phyloP scores from a whole-genome alignment of 257 asterid species.

The Jacaranda mimosifolia region DNA sequence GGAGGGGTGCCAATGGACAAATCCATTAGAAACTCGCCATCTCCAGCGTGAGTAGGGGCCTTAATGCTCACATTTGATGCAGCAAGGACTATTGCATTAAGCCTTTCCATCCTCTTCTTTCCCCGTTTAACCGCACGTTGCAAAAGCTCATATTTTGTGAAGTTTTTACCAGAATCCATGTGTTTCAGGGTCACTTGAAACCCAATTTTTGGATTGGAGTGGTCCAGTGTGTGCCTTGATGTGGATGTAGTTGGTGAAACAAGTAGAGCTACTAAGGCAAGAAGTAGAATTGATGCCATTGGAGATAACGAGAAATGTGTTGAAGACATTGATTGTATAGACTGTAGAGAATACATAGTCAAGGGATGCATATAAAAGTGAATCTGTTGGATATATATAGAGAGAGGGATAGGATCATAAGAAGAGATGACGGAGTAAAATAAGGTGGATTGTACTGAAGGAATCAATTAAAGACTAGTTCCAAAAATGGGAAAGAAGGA shows the following conservation, averaged over 20 bases:
- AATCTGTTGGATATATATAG: not conserved
- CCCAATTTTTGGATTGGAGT: constrained; percentile 42
- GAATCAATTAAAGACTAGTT: constrained; percentile 15
- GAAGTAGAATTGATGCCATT: constrained; percentile 30
- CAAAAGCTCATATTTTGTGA: constrained; percentile 65
- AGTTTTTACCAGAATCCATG: constrained; percentile 66
- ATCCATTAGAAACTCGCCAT: constrained; percentile 81
- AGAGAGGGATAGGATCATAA: not conserved
- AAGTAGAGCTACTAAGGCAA: constrained; percentile 24
- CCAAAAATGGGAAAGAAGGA: not conserved
- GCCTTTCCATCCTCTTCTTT: constrained; percentile 53
- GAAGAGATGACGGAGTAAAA: not conserved
- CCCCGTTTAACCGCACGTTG: constrained; percentile 78
- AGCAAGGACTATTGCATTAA: constrained; percentile 53
- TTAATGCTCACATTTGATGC: constrained; percentile 45
- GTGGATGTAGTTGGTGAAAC: constrained; percentile 50
- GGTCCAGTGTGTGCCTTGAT: constrained; percentile 52
- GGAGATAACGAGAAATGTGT: not conserved
- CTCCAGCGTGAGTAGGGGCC: constrained; percentile 74
- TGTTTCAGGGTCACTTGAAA: constrained; percentile 62
- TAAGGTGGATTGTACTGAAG: not conserved
- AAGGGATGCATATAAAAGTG: not conserved
- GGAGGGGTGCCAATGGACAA: constrained; percentile 78
- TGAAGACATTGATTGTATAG: not conserved
- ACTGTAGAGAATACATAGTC: not conserved